These are phyloP conservation scores for Plasmodium cynomolgi DNA, from an alignment of 169 alveolate species.

Conservation along the genomic window DNA sequence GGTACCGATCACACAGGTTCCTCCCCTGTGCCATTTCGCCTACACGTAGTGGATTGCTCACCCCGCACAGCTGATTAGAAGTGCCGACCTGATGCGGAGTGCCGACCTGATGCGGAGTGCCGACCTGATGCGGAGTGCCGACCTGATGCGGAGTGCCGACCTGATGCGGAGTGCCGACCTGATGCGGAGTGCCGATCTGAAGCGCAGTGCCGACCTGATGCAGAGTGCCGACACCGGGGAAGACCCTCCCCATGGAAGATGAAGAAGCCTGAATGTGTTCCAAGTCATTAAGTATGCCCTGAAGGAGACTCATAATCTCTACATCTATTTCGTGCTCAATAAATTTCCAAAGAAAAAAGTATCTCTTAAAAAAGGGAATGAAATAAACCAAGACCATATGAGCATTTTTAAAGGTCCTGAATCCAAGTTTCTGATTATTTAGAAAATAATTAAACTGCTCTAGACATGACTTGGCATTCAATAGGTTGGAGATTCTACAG, in stretches of 20 bases:
- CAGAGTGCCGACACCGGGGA: background rate
- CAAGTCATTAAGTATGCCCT: constrained; percentile 14
- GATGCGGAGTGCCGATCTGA: background rate
- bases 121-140: background rate
- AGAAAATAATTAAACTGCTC: constrained; percentile 54
- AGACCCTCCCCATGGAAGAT: background rate
- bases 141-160: background rate
- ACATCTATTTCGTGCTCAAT: constrained; percentile 55
- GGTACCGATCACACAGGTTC: background rate
- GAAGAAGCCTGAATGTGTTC: constrained; percentile 12
- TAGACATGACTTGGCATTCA: constrained; percentile 48
- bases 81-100: background rate
- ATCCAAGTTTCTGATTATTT: constrained; percentile 22
- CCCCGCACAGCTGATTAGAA: background rate
- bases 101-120: background rate
- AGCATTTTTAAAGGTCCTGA: constrained; percentile 35
- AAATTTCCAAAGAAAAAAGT: constrained; percentile 63
- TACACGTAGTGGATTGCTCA: background rate
- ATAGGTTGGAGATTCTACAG: constrained; percentile 36
- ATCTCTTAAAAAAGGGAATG: constrained; percentile 59
- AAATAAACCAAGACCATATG: constrained; percentile 38
- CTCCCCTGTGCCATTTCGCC: background rate
- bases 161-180: background rate
- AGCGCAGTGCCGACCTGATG: too few species aligned
- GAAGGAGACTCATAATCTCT: constrained; percentile 26